These are phyloP conservation scores for Striga hermonthica DNA, from an alignment of 305 asterid species.

Conservation along the genomic window DNA sequence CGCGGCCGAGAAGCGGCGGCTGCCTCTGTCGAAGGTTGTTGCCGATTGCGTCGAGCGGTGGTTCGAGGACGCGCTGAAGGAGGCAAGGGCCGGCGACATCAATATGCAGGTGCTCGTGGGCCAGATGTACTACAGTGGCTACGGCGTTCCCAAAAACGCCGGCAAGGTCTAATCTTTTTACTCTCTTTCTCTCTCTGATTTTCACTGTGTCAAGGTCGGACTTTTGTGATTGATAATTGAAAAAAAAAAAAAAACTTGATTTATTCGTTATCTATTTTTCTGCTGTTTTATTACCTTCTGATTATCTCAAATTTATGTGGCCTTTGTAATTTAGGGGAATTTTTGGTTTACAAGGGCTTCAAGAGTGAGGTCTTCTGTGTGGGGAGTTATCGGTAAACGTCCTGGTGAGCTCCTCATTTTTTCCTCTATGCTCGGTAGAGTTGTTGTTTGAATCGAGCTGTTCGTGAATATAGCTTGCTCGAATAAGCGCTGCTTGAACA, in stretches of 20 bases:
- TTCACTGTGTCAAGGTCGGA: not conserved
- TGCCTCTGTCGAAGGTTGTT: conserved; percentile 55
- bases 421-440: not conserved
- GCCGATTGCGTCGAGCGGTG: conserved; percentile 58
- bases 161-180: conserved; percentile 40
- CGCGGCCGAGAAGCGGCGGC: conserved; percentile 29
- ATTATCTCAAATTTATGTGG: conserved; percentile 11
- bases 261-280: not conserved
- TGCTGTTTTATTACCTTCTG: not conserved
- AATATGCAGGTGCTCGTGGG: conserved; percentile 66
- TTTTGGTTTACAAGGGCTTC: conserved; percentile 65
- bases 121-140: conserved; percentile 67
- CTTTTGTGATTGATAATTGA: not conserved
- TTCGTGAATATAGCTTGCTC: too few species aligned
- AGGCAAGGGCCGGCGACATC: conserved; percentile 61
- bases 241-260: too few species aligned
- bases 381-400: conserved; percentile 64
- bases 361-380: conserved; percentile 54
- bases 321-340: conserved; percentile 46
- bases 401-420: conserved; percentile 49
- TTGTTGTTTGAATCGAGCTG: too few species aligned
- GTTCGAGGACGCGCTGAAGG: conserved; percentile 70
- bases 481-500: too few species aligned
- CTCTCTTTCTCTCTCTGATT: not conserved
- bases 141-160: conserved; percentile 53